A percentile compares a stretch with the other conserved stretches of the same genome.
Conservation (phyloP, 2,329 filamentous ascomycete genomes). For the Pyrenophora graminea region DNA sequence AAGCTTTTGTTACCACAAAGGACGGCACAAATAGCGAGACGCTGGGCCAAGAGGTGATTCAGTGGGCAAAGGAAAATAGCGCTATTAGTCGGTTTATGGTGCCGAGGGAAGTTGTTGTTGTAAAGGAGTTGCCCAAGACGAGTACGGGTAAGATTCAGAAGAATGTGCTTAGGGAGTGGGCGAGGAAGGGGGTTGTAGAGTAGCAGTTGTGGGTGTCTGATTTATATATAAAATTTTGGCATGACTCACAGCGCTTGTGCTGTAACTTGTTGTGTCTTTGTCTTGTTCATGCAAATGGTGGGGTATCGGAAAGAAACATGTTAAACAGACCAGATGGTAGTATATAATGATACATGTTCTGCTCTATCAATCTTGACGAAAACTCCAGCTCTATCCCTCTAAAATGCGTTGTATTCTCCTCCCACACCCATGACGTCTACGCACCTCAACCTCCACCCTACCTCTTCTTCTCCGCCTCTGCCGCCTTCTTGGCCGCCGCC, state of each 20-base stretch:
- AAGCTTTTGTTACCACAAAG: constrained; percentile 86
- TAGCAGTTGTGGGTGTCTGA: neutral
- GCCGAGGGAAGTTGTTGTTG: constrained; percentile 71
- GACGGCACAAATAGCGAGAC: constrained; percentile 55
- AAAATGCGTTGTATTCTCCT: too few relatives aligned
- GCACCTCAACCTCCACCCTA: neutral
- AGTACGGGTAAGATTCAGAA: constrained; percentile 97
- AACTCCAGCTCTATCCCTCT: too few relatives aligned
- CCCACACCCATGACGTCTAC: too few relatives aligned
- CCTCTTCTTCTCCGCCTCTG: constrained; percentile 18
- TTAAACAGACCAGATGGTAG: too few relatives aligned
- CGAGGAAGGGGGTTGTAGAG: constrained; percentile 57
- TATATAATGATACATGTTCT: too few relatives aligned
- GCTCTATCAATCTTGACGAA: too few relatives aligned
- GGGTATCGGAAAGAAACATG: too few relatives aligned
- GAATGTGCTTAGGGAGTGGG: constrained; percentile 88
- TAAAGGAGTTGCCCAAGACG: constrained; percentile 91
- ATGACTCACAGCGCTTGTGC: too few relatives aligned
- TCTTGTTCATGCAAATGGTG: too few relatives aligned
- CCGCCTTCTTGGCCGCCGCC: constrained; percentile 61
- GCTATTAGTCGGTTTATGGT: constrained; percentile 91
- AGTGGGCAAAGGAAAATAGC: constrained; percentile 82
- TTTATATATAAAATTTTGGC: too few relatives aligned
- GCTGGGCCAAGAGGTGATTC: constrained; percentile 72
- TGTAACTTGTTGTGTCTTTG: too few relatives aligned